Conservation (phyloP, 306 rosid species). For the Ammopiptanthus mongolicus region DNA sequence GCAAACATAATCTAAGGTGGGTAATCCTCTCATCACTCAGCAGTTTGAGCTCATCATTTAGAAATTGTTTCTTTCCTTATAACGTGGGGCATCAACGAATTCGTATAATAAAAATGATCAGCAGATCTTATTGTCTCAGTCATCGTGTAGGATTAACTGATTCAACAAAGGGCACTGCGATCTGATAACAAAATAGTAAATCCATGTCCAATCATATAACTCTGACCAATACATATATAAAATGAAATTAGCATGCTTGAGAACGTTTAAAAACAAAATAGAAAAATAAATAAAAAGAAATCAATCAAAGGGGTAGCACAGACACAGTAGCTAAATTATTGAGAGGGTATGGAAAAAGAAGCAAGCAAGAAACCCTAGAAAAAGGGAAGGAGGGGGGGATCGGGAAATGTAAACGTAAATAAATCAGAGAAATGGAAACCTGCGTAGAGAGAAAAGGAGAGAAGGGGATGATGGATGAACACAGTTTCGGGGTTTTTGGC, state of each 20-base stretch:
- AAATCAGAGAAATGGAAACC: slow-evolving; percentile 9
- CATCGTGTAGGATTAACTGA: background rate
- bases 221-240: background rate
- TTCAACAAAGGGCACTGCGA: background rate
- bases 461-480: background rate
- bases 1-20: background rate
- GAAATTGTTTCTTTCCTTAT: background rate
- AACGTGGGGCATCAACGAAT: no score
- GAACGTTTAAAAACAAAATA: background rate
- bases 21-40: background rate
- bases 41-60: background rate
- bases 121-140: background rate
- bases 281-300: background rate
- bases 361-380: slow-evolving; percentile 24
- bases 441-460: background rate
- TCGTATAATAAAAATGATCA: background rate
- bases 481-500: background rate
- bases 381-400: background rate
- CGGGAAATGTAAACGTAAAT: slow-evolving; percentile 1
- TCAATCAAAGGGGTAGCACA: background rate
- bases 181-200: slow-evolving; percentile 11
- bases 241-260: background rate
- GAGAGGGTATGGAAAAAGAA: background rate
- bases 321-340: background rate
- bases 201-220: background rate